Evolutionary conservation across 164 flowering plant genomes (phyloP), one percentile per base, ranked within the genome.

Genomic region (Chimonanthus salicifolius): DNA sequence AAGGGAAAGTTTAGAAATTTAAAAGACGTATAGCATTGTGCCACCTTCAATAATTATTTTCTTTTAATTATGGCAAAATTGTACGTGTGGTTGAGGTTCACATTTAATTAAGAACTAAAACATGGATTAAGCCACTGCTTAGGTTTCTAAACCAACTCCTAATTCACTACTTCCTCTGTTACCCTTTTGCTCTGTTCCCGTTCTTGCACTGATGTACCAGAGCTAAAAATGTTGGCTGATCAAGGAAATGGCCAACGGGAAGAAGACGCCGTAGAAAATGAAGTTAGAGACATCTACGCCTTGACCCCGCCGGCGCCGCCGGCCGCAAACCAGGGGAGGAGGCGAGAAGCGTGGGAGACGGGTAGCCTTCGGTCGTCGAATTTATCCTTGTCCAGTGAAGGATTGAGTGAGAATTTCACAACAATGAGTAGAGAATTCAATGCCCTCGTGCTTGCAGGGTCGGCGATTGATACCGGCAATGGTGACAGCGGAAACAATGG

Each of bases 281-380:
- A 77, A 65, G 77, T 90, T 70, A 72, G 96, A 8, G 96, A 91
- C 77, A 89, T 91, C 88, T 90, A 90, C 64, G 89, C 92, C 47
- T 62, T 92, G 71, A 81, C 84, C 10, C 78, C 87, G 0, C 88
- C 87, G 0, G 71, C 67, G 0, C 81, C 80, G 0, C 85, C 68
- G 0, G 78, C 84, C 0, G 69, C 71, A 4, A 21, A 49, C 64
- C 21, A 13, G 20, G 69, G 54, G 0, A 82, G 82, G 47, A 74
- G 78, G 62, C 63, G 74, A 11, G 89, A 85, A 62, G 64, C 82
- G n/a, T 85, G 91, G 90, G 91, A 87, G 51, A 83, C 85, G 1
- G 72, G 79, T 63, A 84, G 86, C 80, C 88, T 82, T 8, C 70
- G 85, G 68, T 87, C 93, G 7, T 80, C 91, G 0, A 80, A 85